These are phyloP conservation scores for Apiotrichum porosum DNA, from an alignment of 1,284 basidiomycete species.

Conservation along the genomic window DNA sequence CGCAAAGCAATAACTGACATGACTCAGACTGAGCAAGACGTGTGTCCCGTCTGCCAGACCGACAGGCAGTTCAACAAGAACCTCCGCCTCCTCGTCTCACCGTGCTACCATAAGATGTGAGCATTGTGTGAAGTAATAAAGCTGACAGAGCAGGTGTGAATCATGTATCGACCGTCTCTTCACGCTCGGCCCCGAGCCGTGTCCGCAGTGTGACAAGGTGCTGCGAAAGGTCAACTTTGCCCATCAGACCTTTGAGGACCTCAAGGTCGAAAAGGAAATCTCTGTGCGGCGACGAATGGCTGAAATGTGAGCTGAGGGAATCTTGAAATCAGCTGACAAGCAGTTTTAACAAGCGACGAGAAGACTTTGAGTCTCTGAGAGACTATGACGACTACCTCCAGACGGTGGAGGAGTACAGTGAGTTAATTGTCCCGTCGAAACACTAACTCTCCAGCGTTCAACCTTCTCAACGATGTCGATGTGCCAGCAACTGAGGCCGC, in stretches of 20 bases:
- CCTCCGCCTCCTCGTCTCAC: conserved; percentile 84
- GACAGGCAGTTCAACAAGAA: conserved; percentile 95
- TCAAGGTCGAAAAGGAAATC: conserved; percentile 94
- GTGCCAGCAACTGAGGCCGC: conserved; percentile 77
- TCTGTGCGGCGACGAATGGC: conserved; percentile 78
- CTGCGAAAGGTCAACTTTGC: conserved; percentile 89
- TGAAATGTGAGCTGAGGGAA: conserved; percentile 62
- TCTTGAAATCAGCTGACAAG: conserved; percentile 12
- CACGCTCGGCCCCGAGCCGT: conserved; percentile 91
- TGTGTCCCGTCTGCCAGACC: conserved; percentile 95
- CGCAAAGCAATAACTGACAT: neutral
- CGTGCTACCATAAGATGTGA: conserved; percentile 98
- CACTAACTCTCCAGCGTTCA: conserved; percentile 63
- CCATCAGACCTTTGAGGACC: conserved; percentile 94
- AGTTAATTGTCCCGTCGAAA: conserved; percentile 37
- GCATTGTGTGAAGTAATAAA: conserved; percentile 22
- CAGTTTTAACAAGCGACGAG: conserved; percentile 87
- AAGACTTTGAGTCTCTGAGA: conserved; percentile 77
- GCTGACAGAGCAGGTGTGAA: conserved; percentile 70
- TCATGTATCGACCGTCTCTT: conserved; percentile 96
- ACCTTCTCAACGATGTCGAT: conserved; percentile 88
- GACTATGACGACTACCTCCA: conserved; percentile 97
- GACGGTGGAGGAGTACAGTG: conserved; percentile 91
- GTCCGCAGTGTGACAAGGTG: conserved; percentile 87
- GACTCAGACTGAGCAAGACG: conserved; percentile 79